Conservation (phyloP, 1,284 basidiomycete species). For the Wolfiporia cocos region DNA sequence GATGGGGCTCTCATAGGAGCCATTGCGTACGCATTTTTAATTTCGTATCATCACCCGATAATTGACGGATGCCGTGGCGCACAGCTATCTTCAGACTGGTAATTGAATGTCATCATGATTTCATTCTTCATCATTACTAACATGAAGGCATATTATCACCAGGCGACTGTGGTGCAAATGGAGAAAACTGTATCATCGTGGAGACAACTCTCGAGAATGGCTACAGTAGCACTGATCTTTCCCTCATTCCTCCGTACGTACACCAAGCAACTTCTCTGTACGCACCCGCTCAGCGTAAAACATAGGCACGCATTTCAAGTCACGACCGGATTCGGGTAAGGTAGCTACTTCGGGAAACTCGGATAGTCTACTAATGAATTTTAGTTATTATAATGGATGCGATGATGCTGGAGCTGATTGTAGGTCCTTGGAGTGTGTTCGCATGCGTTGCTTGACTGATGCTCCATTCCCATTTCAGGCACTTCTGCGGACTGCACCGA, state of each 20-base stretch:
- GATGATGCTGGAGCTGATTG: slow-evolving; percentile 19
- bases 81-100: slow-evolving; percentile 1
- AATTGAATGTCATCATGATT: not conserved
- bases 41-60: not conserved
- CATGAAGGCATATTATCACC: not conserved
- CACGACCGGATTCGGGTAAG: slow-evolving; percentile 1
- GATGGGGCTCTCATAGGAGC: not conserved
- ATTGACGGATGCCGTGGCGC: not conserved
- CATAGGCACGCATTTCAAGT: slow-evolving; percentile 1
- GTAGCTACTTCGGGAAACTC: not conserved
- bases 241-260: slow-evolving; percentile 1
- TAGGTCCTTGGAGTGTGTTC: not conserved
- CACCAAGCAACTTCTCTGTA: not conserved
- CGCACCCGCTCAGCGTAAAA: not conserved
- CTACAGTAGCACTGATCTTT: not conserved
- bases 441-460: not conserved
- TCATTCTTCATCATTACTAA: not conserved
- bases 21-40: not conserved
- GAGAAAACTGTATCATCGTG: not conserved
- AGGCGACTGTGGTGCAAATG: slow-evolving; percentile 1
- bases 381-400: slow-evolving; percentile 15
- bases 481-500: not conserved
- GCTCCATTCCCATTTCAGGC: not conserved
- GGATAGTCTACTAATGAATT: not conserved
- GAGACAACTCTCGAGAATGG: slow-evolving; percentile 1